Conservation (phyloP, 192 early-diverging fungal species). For the Podila clonocystis region DNA sequence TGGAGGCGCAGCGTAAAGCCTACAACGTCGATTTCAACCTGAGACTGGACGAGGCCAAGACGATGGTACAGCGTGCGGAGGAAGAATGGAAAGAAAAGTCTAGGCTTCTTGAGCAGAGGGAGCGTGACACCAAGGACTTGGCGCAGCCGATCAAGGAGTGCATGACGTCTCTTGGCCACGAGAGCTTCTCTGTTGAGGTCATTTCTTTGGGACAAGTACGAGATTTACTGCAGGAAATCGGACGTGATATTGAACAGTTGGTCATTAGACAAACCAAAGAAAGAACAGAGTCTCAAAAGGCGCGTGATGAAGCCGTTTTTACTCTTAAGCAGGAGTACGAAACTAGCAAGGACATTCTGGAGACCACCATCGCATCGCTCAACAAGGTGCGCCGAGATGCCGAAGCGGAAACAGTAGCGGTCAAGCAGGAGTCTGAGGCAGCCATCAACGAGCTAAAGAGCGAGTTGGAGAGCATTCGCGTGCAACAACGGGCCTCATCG, state of each 20-base stretch:
- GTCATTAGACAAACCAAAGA: constrained; percentile 15
- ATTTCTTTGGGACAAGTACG: constrained; percentile 16
- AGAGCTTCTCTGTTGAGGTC: neutral
- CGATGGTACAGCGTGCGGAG: constrained; percentile 38
- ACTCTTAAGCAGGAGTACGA: constrained; percentile 23
- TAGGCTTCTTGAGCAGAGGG: constrained; percentile 26
- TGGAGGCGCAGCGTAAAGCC: constrained; percentile 30
- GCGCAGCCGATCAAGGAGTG: constrained; percentile 20
- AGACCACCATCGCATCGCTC: constrained; percentile 26
- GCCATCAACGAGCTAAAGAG: constrained; percentile 12
- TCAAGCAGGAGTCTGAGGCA: constrained; percentile 7
- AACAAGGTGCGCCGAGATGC: constrained; percentile 17
- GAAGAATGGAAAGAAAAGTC: constrained; percentile 51
- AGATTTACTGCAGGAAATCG: constrained; percentile 15
- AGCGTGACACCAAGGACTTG: constrained; percentile 24
- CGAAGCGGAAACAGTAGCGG: neutral
- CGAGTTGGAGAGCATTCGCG: constrained; percentile 20
- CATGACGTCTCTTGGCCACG: constrained; percentile 8
- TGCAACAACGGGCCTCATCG: constrained; percentile 27
- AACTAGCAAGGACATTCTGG: constrained; percentile 16
- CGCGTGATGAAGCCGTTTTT: neutral
- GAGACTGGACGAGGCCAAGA: constrained; percentile 37
- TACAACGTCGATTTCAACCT: constrained; percentile 41
- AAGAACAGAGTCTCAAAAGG: neutral
- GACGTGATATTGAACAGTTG: constrained; percentile 8